Percentiles rank a stretch among this genome's conserved stretches.
phyloP scores from a whole-genome alignment of 2,329 filamentous ascomycete genomes.

The Aspergillus pseudoglaucus region DNA sequence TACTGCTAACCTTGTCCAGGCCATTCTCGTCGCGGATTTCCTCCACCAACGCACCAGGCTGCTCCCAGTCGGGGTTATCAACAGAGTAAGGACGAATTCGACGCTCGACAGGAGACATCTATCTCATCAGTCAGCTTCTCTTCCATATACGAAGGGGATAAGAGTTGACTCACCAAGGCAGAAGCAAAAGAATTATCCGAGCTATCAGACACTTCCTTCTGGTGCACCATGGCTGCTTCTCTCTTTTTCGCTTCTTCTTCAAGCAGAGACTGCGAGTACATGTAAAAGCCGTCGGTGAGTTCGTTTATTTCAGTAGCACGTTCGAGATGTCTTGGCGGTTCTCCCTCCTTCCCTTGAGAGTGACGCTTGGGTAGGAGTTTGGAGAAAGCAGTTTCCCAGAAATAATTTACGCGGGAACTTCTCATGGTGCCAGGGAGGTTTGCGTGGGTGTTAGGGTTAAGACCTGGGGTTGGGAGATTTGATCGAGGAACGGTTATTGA shows the following conservation, averaged over 20 bases:
- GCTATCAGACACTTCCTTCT: slow-evolving; percentile 9
- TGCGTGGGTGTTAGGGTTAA: not conserved
- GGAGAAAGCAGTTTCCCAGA: slow-evolving; percentile 11
- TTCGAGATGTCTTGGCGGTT: not conserved
- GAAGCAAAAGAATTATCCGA: slow-evolving; percentile 14
- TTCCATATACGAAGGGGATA: not conserved
- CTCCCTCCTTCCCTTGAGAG: not conserved
- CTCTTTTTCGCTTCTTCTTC: slow-evolving; percentile 7
- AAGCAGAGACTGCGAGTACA: slow-evolving; percentile 15
- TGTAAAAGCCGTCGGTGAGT: slow-evolving; percentile 16
- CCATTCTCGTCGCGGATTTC: slow-evolving; percentile 12
- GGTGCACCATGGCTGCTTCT: not conserved
- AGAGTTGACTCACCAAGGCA: slow-evolving; percentile 10
- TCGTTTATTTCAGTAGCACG: slow-evolving; percentile 7
- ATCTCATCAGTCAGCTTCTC: not conserved
- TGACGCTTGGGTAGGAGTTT: slow-evolving; percentile 12
- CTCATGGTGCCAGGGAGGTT: slow-evolving; percentile 2
- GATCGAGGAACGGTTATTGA: not conserved
- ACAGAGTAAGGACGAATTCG: slow-evolving; percentile 25
- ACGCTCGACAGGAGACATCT: slow-evolving; percentile 13
- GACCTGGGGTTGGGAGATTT: not conserved
- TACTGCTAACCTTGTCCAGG: slow-evolving; percentile 18
- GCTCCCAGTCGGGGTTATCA: slow-evolving; percentile 24
- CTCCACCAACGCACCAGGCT: slow-evolving; percentile 11
- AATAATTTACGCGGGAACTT: slow-evolving; percentile 3